phyloP scores from a whole-genome alignment of 495 filamentous ascomycete genomes.

The Daldinia bambusicola region DNA sequence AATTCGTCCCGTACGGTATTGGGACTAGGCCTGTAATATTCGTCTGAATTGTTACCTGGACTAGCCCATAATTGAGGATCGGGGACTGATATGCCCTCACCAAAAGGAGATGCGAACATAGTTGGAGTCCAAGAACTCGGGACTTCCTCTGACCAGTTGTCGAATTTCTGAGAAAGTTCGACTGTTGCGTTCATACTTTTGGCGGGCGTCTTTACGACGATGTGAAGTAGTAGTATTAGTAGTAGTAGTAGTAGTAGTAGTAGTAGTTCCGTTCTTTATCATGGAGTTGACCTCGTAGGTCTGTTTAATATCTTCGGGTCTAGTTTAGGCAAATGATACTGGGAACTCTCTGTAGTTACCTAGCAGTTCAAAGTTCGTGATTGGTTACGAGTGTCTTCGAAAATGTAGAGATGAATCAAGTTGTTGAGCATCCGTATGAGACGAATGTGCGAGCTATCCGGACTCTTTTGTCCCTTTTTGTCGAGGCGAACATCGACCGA shows the following conservation, averaged over 20 bases:
- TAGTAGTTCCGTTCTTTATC: not conserved
- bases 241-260: not conserved
- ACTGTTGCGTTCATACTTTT: constrained; percentile 25
- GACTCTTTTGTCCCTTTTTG: not conserved
- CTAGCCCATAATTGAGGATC: constrained; percentile 28
- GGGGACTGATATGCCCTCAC: constrained; percentile 13
- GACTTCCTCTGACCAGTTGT: constrained; percentile 26
- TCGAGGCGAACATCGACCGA: constrained; percentile 13
- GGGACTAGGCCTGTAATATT: constrained; percentile 11
- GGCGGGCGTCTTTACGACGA: not conserved
- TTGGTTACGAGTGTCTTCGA: no score
- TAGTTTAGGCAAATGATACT: not conserved
- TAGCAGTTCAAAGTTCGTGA: not conserved
- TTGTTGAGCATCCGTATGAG: not conserved
- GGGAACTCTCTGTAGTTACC: not conserved
- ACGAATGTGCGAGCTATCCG: not conserved
- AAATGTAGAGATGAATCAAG: no score
- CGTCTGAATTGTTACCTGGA: constrained; percentile 14
- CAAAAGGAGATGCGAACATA: constrained; percentile 33
- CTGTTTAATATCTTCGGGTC: no score
- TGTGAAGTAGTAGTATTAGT: not conserved
- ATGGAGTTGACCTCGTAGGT: no score
- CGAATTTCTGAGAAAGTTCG: constrained; percentile 8
- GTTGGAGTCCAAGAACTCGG: constrained; percentile 14
- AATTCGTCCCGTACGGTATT: constrained; percentile 9